Evolutionary conservation across 192 early-diverging fungal genomes (phyloP).

Genomic region (Entomortierella lignicola): DNA sequence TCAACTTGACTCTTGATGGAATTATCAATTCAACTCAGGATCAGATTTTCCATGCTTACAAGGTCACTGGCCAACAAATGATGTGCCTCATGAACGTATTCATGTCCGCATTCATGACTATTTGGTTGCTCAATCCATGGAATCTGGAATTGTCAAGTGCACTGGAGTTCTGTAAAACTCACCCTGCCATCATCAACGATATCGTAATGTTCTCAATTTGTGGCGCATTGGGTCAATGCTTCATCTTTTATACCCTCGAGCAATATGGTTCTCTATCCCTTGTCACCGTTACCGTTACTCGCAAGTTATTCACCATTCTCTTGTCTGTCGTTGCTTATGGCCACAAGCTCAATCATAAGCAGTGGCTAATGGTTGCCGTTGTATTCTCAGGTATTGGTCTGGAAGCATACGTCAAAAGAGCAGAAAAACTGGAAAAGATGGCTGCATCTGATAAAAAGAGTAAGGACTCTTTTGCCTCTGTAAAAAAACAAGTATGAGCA

Average conservation of each 20-base stretch:
- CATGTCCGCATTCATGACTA: conserved; percentile 75
- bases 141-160: conserved; percentile 83
- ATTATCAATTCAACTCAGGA: conserved; percentile 97
- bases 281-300: conserved; percentile 95
- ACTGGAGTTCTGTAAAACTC: conserved; percentile 75
- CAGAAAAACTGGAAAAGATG: conserved; percentile 55
- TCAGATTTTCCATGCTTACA: conserved; percentile 87
- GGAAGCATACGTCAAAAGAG: conserved; percentile 79
- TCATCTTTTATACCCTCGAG: conserved; percentile 96
- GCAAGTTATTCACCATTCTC: conserved; percentile 96
- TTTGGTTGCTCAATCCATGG: conserved; percentile 85
- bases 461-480: background rate
- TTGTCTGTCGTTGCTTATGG: conserved; percentile 91
- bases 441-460: conserved; percentile 3
- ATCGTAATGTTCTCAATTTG: conserved; percentile 90
- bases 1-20: conserved; percentile 93
- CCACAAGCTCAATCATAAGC: conserved; percentile 79
- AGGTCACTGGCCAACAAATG: conserved; percentile 91
- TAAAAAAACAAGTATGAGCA: too few species aligned
- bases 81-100: conserved; percentile 97
- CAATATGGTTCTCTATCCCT: conserved; percentile 89
- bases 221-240: conserved; percentile 97
- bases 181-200: conserved; percentile 86
- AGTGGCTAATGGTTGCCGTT: conserved; percentile 87
- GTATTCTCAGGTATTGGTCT: conserved; percentile 91